Base-by-base conservation (phyloP, 495 filamentous ascomycete genomes). In the Aspergillus ostianus region DNA sequence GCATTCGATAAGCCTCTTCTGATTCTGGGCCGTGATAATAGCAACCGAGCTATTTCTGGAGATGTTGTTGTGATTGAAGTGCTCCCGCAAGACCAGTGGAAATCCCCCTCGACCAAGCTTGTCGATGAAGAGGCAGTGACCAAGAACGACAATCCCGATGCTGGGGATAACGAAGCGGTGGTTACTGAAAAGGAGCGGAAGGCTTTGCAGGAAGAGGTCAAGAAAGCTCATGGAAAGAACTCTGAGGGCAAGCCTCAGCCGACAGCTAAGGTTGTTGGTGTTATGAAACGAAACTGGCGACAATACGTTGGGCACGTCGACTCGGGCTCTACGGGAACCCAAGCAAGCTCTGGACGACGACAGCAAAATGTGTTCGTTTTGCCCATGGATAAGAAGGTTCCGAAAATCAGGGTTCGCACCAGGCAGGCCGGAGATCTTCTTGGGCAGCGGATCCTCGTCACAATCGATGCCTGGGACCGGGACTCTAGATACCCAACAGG, bases 221-320 rank as follows among this genome's bases (percentile, higher is more conserved):
- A 84, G 76, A 87, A 88, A 70, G 87, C 85, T 0, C 94, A 97
- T 66, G 87, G 87, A n/a, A 85, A 87, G 66, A 85, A 73, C 53
- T 78, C 79, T 2, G 95, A 97, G 75, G 90, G 90, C 30, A 84
- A 83, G 49, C 85, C 92, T 12, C 92, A 96, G 59, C 94, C 94
- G 27, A 98, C 94, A 20, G 95, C 95, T 13, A 88, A 83, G 70
- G 90, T 98, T 19, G 94, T 98, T 44, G 94, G 94, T 53, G 79
- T 98, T 30, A 83, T 93, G 64, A 97, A 96, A 72, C 84, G 95
- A 41, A 97, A 97, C 69, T 98, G 94, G 94, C 83, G 94, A 32
- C 95, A 98, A 70, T 97, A 98, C 65, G 94, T 98, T 41, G 94
- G 94, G 13, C 92, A 96, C 72, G 83, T 98, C 56, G 94, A 98